phyloP scores from a whole-genome alignment of 108 stramenopile species.

The Stephanodiscus minutulus region DNA sequence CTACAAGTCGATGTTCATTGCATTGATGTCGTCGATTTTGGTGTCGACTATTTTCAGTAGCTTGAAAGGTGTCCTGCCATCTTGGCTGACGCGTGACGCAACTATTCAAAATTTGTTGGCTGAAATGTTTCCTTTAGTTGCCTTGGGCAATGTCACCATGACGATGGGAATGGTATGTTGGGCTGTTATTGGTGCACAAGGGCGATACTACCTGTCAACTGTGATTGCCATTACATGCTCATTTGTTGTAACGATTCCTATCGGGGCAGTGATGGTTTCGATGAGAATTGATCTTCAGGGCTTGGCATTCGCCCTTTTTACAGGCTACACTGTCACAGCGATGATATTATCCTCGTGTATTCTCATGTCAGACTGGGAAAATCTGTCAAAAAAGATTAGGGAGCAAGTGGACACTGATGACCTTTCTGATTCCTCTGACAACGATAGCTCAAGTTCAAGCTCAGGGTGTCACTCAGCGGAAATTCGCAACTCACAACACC shows the following conservation, averaged over 20 bases:
- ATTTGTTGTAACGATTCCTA: constrained; percentile 64
- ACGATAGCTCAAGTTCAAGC: constrained; percentile 25
- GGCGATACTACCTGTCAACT: constrained; percentile 61
- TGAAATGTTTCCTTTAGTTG: constrained; percentile 62
- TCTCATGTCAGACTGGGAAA: constrained; percentile 59
- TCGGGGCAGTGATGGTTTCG: constrained; percentile 49
- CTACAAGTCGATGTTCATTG: constrained; percentile 58
- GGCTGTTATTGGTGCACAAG: constrained; percentile 71
- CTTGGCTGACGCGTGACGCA: constrained; percentile 56
- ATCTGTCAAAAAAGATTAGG: constrained; percentile 34
- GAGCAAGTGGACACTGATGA: constrained; percentile 18
- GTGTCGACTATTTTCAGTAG: constrained; percentile 61
- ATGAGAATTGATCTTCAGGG: constrained; percentile 49
- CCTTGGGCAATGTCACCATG: constrained; percentile 71
- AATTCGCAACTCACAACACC: not conserved
- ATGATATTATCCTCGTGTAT: constrained; percentile 43
- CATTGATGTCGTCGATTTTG: constrained; percentile 45
- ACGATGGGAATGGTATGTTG: constrained; percentile 60
- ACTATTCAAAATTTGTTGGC: constrained; percentile 64
- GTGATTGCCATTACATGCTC: constrained; percentile 48
- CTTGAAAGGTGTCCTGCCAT: constrained; percentile 43
- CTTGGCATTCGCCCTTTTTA: constrained; percentile 48
- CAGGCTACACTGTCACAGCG: constrained; percentile 59
- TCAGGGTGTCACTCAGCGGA: not conserved
- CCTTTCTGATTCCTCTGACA: constrained; percentile 23